Conservation (phyloP, 345 rosid species). For the Cardamine occulta region DNA sequence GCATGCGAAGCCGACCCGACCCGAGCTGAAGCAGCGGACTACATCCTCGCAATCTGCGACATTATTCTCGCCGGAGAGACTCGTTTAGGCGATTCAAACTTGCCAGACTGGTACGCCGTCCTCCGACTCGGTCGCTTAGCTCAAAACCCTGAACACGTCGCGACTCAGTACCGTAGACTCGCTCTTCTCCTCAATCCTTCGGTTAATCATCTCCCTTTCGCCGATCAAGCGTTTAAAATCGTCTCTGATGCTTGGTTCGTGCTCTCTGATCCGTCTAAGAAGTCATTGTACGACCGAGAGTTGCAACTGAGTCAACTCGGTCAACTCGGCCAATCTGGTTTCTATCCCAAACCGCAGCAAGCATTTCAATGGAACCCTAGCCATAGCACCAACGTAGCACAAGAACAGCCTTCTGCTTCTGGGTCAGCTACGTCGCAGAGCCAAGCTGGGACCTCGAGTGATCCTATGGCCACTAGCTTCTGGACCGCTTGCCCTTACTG, state of each 20-base stretch:
- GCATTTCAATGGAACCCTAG: constrained; percentile 27
- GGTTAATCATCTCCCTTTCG: constrained; percentile 63
- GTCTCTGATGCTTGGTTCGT: constrained; percentile 86
- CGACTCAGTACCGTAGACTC: constrained; percentile 81
- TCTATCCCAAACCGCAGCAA: constrained; percentile 29
- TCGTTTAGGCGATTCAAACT: constrained; percentile 43
- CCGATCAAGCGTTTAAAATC: constrained; percentile 74
- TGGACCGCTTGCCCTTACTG: constrained; percentile 99
- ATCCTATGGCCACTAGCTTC: constrained; percentile 54
- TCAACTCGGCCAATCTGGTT: constrained; percentile 44
- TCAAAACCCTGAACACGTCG: constrained; percentile 69
- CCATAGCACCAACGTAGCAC: constrained; percentile 17
- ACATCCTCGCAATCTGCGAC: constrained; percentile 80
- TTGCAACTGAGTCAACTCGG: constrained; percentile 62
- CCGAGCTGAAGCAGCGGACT: constrained; percentile 61
- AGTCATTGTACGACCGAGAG: constrained; percentile 73
- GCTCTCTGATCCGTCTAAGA: constrained; percentile 69
- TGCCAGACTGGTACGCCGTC: constrained; percentile 77
- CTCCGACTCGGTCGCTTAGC: constrained; percentile 74
- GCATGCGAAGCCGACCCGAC: constrained; percentile 78
- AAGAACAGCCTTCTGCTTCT: constrained; percentile 24
- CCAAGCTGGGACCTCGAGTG: constrained; percentile 35
- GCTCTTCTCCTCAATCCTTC: constrained; percentile 72
- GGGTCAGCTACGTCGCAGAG: constrained; percentile 22
- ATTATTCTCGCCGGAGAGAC: constrained; percentile 66